Percentiles rank a stretch among this genome's conserved stretches.
Evolutionary conservation across 1,284 basidiomycete species (phyloP).

Genomic region (Neonothopanus nambi): DNA sequence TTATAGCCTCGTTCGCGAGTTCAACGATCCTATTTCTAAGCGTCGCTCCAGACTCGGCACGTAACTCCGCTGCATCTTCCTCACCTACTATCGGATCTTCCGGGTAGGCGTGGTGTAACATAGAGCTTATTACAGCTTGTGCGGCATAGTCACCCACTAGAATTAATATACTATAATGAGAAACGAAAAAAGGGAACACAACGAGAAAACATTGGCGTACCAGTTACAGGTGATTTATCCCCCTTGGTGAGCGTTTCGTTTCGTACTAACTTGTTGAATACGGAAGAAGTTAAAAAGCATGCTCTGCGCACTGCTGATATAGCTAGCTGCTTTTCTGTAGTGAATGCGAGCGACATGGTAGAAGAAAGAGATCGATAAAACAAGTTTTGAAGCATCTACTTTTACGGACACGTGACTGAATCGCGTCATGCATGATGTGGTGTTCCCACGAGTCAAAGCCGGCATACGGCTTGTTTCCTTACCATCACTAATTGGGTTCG

Average conservation of each 20-base stretch:
- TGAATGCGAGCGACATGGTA: slow-evolving; percentile 15
- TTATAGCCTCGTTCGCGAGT: slow-evolving; percentile 84
- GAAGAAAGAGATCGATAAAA: not conserved
- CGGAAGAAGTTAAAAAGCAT: slow-evolving; percentile 79
- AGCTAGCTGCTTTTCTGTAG: slow-evolving; percentile 70
- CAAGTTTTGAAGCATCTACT: too few species aligned
- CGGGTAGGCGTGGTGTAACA: slow-evolving; percentile 78
- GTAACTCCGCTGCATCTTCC: slow-evolving; percentile 87
- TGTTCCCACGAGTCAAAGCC: too few species aligned
- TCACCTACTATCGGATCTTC: slow-evolving; percentile 92
- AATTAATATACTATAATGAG: too few species aligned
- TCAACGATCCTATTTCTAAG: slow-evolving; percentile 74
- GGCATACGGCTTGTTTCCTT: too few species aligned
- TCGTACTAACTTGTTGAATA: slow-evolving; percentile 87
- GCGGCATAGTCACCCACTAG: slow-evolving; percentile 89
- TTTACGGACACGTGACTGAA: too few species aligned
- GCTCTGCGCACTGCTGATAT: slow-evolving; percentile 90
- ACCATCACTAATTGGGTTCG: too few species aligned
- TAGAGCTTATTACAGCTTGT: slow-evolving; percentile 85
- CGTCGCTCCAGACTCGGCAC: slow-evolving; percentile 47
- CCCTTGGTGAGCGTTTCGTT: slow-evolving; percentile 88
- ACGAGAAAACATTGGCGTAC: slow-evolving; percentile 39
- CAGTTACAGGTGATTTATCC: slow-evolving; percentile 96
- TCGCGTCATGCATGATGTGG: too few species aligned
- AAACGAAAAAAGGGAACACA: not conserved